A percentile compares a stretch with the other conserved stretches of the same genome.
Evolutionary conservation across 2,329 filamentous ascomycete genomes (phyloP).

Genomic region (Penicillium sp.): DNA sequence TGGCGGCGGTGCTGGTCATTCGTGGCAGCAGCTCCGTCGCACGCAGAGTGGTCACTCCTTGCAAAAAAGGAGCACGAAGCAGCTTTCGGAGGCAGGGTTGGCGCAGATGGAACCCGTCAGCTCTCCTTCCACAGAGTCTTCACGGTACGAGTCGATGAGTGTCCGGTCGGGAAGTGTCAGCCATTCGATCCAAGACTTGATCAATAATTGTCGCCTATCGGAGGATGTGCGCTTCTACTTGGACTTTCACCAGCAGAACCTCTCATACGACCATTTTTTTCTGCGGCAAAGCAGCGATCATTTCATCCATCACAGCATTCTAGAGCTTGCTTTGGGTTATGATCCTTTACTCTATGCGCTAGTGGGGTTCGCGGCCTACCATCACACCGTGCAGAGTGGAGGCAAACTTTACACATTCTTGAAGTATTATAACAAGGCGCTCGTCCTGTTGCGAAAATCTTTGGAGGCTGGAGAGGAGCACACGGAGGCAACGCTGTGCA

Average conservation of each 20-base stretch:
- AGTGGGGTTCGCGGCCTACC: slow-evolving; percentile 83
- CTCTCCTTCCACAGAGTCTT: slow-evolving; percentile 50
- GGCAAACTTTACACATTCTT: slow-evolving; percentile 77
- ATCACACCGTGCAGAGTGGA: slow-evolving; percentile 64
- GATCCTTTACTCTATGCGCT: slow-evolving; percentile 81
- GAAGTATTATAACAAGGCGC: slow-evolving; percentile 82
- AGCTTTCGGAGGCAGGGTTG: slow-evolving; percentile 32
- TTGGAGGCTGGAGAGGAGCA: slow-evolving; percentile 66
- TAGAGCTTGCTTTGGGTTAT: slow-evolving; percentile 66
- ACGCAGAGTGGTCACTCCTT: slow-evolving; percentile 29
- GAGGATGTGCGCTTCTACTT: slow-evolving; percentile 72
- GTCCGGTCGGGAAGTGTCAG: slow-evolving; percentile 29
- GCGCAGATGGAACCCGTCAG: slow-evolving; percentile 41
- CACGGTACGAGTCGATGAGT: slow-evolving; percentile 32
- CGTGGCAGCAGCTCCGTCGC: slow-evolving; percentile 19
- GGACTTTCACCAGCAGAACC: slow-evolving; percentile 67
- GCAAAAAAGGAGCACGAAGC: slow-evolving; percentile 23
- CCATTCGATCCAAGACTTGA: slow-evolving; percentile 22
- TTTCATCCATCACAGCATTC: slow-evolving; percentile 67
- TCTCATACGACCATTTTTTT: slow-evolving; percentile 78
- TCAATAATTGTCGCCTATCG: slow-evolving; percentile 35
- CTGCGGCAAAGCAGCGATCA: slow-evolving; percentile 63
- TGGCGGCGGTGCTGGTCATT: slow-evolving; percentile 13
- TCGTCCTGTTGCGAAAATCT: slow-evolving; percentile 66
- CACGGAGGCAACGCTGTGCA: slow-evolving; percentile 68